Evolutionary conservation across 192 early-diverging fungal genomes (phyloP), one percentile per base, ranked within the genome.

Genomic region (Rhizophlyctis rosea): DNA sequence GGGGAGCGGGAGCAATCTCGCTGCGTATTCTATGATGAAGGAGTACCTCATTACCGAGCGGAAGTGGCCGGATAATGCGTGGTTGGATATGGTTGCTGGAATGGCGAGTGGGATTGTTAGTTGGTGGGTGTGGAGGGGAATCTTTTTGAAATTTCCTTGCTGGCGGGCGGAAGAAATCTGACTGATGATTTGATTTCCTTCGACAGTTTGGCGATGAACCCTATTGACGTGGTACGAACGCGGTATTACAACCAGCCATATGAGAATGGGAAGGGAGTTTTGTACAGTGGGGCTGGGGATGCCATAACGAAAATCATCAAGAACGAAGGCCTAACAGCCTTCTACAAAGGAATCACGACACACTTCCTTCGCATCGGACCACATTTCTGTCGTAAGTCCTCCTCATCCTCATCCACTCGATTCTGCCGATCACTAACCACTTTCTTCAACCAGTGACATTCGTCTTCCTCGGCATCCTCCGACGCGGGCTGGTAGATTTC

Each of bases 301-400:
- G 77, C 81, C 11, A 62, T 88, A 33, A 77, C 57, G 18, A 88
- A 81, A n/a, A 83, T 87, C 29, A 65, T 74, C 36, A 62, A 69
- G 49, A 66, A 73, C 57, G 88, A 90, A 69, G 88, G 88, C 14
- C 68, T 70, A 24, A 57, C 69, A 11, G 82, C 88, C 2, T 86
- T 90, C 48, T 90, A 90, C 69, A 87, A 86, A 57, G 88, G 88
- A 51, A 82, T 88, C 58, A 70, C 73, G 18, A 83, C 87, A 3
- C 88, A 90, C 44, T 90, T 90, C 57, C 77, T 90, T 69, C 77
- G 88, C 28, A 90, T 90, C 61, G 88, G 88, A 16, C 88, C 88
- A 35, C 88, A 90, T 62, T 90, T 90, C 51, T 88, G 86, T 36
- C 67, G 79, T 81, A 67, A 69, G 78, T 61, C 2, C 23, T 23